Conservation (phyloP, 768 basidiomycete genomes). For the Dacryopinax primogenitus region DNA sequence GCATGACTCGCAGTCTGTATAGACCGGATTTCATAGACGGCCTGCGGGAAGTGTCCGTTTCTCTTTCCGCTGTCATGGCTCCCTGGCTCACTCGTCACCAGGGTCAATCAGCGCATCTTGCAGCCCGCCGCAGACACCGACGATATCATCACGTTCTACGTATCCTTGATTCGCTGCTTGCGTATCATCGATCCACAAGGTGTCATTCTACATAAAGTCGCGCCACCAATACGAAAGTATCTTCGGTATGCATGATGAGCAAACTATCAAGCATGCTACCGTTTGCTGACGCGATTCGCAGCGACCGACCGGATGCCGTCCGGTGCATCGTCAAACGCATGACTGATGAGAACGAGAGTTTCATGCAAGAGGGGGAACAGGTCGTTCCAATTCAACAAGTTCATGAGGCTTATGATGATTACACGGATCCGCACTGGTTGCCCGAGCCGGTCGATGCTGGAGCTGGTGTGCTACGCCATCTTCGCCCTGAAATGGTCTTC, state of each 20-base stretch:
- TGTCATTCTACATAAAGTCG: slow-evolving; percentile 83
- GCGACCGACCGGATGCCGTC: slow-evolving; percentile 84
- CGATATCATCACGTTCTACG: slow-evolving; percentile 78
- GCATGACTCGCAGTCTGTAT: slow-evolving; percentile 67
- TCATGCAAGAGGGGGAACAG: slow-evolving; percentile 19
- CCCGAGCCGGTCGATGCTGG: slow-evolving; percentile 96
- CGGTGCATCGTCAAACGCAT: slow-evolving; percentile 81
- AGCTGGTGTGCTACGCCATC: slow-evolving; percentile 43
- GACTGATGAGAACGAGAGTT: slow-evolving; percentile 65
- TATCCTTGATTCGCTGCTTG: slow-evolving; percentile 80
- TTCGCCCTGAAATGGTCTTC: background rate
- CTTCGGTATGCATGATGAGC: slow-evolving; percentile 42
- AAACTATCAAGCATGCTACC: background rate
- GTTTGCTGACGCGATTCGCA: slow-evolving; percentile 22
- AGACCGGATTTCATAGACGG: slow-evolving; percentile 60
- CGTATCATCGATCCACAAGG: slow-evolving; percentile 85
- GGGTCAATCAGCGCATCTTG: slow-evolving; percentile 73
- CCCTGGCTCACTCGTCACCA: slow-evolving; percentile 25
- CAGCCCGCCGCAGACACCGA: slow-evolving; percentile 95
- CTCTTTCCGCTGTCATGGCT: slow-evolving; percentile 1
- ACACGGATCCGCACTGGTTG: slow-evolving; percentile 82
- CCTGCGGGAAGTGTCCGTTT: slow-evolving; percentile 62
- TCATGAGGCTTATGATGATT: slow-evolving; percentile 61
- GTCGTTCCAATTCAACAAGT: slow-evolving; percentile 49
- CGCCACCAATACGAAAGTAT: slow-evolving; percentile 82